Percentiles rank a stretch among this genome's conserved stretches.
Conservation (phyloP, 2,329 filamentous ascomycete species). For the Fusarium ambrosium region DNA sequence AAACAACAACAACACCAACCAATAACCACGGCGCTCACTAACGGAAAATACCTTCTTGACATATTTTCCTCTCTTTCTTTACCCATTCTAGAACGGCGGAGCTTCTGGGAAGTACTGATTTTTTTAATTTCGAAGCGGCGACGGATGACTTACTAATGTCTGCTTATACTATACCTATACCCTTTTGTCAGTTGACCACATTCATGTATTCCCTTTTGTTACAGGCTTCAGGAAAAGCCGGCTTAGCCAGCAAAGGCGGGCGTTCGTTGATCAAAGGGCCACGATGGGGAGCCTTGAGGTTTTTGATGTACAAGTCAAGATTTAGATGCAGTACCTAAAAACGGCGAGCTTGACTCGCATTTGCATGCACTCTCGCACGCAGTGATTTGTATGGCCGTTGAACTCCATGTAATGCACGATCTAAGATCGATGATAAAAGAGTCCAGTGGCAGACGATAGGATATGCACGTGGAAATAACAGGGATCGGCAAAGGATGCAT, state of each 20-base stretch:
- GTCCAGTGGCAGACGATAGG: slow-evolving; percentile 28
- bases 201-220: slow-evolving; percentile 27
- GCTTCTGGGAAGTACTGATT: slow-evolving; percentile 45
- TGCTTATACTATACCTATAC: slow-evolving; percentile 40
- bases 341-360: slow-evolving; percentile 1
- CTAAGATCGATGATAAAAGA: background rate
- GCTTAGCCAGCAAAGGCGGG: slow-evolving; percentile 20
- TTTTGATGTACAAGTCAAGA: slow-evolving; percentile 23
- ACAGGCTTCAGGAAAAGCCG: slow-evolving; percentile 33
- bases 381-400: background rate
- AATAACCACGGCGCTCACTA: slow-evolving; percentile 25
- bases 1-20: slow-evolving; percentile 43
- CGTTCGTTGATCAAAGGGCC: slow-evolving; percentile 16
- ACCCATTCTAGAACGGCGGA: slow-evolving; percentile 30
- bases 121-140: slow-evolving; percentile 34
- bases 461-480: slow-evolving; percentile 44
- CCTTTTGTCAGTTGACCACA: slow-evolving; percentile 32
- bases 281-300: slow-evolving; percentile 5
- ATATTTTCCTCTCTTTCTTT: slow-evolving; percentile 27
- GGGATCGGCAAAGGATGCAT: slow-evolving; percentile 21
- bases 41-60: slow-evolving; percentile 13
- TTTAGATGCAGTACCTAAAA: slow-evolving; percentile 17
- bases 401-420: background rate
- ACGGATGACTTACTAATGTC: slow-evolving; percentile 39
- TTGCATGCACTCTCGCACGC: background rate